Evolutionary conservation across 2,329 filamentous ascomycete genomes (phyloP), one percentile per base, ranked within the genome.

Genomic region (Coleophoma cylindrospora): DNA sequence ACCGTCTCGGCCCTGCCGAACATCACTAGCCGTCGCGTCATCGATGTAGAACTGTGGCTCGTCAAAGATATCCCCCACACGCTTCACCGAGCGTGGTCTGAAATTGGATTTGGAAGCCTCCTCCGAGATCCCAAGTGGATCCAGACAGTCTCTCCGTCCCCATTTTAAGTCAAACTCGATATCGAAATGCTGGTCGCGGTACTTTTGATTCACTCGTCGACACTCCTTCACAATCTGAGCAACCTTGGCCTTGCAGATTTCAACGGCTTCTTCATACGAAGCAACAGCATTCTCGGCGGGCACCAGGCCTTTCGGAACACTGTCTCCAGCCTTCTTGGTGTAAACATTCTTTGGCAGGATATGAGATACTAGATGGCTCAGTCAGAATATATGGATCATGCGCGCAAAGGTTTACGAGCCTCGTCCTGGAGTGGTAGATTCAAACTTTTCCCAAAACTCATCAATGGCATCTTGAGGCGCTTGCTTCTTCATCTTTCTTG

Each of bases 161-260:
- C 73, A 72, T 68, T 89, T 87, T 54, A 91, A 74, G 64, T 91
- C 88, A 36, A 80, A 73, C 63, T 94, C 89, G 47, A 95, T 82
- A 64, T 95, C 87, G 63, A 95, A 95, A 65, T 94, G 83, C n/a
- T 84, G 81, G 63, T 95, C 89, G 14, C 86, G 80, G 64, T 95
- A 96, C 67, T 90, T 92, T 61, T 90, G 86, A 67, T 95, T 95
- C 50, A 90, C 74, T 9, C 87, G 79, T 19, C 82, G 76, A 64
- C 89, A 95, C 62, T 84, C 80, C 50, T 74, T 73, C 45, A 81
- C 74, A 52, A 84, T 84, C 64, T 81, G 79, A 22, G 72, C 74
- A 3, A 77, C 86, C 69, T 77, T 87, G 50, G 77, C 79, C 48
- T 73, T 75, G 68, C 89, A 95, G 51, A 84, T 79, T 19, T 77